These are phyloP conservation scores for Calonectria pteridis DNA, from an alignment of 2,329 filamentous ascomycete species.

Conservation along the genomic window DNA sequence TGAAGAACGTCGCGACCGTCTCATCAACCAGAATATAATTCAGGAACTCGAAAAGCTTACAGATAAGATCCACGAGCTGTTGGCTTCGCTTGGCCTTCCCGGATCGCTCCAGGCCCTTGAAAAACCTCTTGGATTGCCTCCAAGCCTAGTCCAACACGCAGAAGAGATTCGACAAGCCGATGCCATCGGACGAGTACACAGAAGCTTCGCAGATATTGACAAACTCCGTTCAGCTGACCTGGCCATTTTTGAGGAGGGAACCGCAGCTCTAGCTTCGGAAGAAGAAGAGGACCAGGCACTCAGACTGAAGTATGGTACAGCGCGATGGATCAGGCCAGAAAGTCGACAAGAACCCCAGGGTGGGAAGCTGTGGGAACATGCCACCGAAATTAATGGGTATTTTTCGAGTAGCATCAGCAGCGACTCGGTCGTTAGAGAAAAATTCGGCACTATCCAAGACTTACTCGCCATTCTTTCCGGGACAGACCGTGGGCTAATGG, in stretches of 20 bases:
- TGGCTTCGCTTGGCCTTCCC: constrained; percentile 87
- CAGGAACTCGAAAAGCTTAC: constrained; percentile 87
- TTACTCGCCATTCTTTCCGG: constrained; percentile 83
- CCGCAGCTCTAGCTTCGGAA: constrained; percentile 81
- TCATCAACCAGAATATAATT: constrained; percentile 90
- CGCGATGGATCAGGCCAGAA: constrained; percentile 81
- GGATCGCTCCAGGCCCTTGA: constrained; percentile 95
- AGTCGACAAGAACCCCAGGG: constrained; percentile 77
- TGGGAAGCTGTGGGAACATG: constrained; percentile 79
- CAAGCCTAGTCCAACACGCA: constrained; percentile 86
- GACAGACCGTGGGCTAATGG: constrained; percentile 83
- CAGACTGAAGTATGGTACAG: constrained; percentile 84
- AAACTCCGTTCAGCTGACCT: constrained; percentile 87
- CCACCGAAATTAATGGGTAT: constrained; percentile 86
- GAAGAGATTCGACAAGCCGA: constrained; percentile 95
- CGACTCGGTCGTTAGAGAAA: constrained; percentile 76
- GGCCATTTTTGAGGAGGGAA: constrained; percentile 85
- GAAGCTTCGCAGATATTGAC: constrained; percentile 88
- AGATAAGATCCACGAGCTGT: constrained; percentile 80
- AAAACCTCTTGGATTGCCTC: constrained; percentile 91
- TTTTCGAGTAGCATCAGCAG: constrained; percentile 74
- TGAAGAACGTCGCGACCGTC: constrained; percentile 88
- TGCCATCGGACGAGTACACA: constrained; percentile 80
- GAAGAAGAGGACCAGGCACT: constrained; percentile 85
- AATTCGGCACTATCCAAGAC: constrained; percentile 81